Evolutionary conservation across 345 rosid genomes (phyloP).

Genomic region (Populus simonii): DNA sequence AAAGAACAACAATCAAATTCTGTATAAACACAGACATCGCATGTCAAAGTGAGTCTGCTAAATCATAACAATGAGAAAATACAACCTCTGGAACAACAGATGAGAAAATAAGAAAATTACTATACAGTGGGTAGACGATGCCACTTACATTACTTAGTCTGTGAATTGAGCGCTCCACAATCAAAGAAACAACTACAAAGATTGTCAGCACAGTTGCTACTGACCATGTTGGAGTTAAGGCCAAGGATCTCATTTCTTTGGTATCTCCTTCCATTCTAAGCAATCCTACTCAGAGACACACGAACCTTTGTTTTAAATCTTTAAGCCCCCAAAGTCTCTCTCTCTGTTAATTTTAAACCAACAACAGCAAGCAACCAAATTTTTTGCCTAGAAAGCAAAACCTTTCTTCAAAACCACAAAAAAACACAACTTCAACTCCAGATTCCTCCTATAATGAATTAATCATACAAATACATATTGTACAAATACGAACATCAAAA

Average conservation of each 20-base stretch:
- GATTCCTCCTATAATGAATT: neutral
- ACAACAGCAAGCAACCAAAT: neutral
- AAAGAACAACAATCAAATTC: neutral
- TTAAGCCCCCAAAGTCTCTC: constrained; percentile 1
- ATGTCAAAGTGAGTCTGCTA: neutral
- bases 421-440: neutral
- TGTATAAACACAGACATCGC: neutral
- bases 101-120: neutral
- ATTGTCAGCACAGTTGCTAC: constrained; percentile 88
- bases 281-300: constrained; percentile 13
- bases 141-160: constrained; percentile 66
- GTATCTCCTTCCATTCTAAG: constrained; percentile 22
- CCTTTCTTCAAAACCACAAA: neutral
- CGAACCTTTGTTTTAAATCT: neutral
- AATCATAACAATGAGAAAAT: neutral
- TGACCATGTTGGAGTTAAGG: constrained; percentile 92
- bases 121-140: neutral
- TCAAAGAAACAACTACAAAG: constrained; percentile 73
- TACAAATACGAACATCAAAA: neutral
- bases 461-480: neutral
- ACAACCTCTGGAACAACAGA: neutral
- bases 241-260: constrained; percentile 65
- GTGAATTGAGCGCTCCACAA: constrained; percentile 84
- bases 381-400: neutral
- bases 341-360: neutral